phyloP scores from a whole-genome alignment of 1,139 yeast genomes.

The Yamadazyma friedrichii region DNA sequence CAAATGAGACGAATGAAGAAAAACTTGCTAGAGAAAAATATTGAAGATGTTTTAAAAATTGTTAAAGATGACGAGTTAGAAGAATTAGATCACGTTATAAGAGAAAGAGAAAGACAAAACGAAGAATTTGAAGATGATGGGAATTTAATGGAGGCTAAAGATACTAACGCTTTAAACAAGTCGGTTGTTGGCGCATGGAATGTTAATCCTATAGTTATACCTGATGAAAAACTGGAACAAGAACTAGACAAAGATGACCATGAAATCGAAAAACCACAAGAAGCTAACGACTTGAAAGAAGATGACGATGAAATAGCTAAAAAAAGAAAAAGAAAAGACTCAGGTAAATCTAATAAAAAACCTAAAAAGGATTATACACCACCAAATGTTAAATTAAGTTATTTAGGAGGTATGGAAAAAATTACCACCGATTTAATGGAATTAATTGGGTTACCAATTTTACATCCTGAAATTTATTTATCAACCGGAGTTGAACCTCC shows the following conservation, averaged over 20 bases:
- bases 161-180: constrained; percentile 68
- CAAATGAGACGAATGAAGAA: constrained; percentile 69
- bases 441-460: constrained; percentile 83
- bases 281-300: constrained; percentile 11
- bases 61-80: constrained; percentile 43
- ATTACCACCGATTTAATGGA: constrained; percentile 85
- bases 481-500: constrained; percentile 96
- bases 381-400: constrained; percentile 63
- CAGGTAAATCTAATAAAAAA: constrained; percentile 28
- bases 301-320: constrained; percentile 14
- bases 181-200: constrained; percentile 73
- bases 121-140: constrained; percentile 47
- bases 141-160: constrained; percentile 59
- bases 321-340: constrained; percentile 31
- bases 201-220: constrained; percentile 10
- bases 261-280: neutral
- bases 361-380: constrained; percentile 64
- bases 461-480: constrained; percentile 87
- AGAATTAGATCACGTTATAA: constrained; percentile 34
- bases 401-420: constrained; percentile 87
- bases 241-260: neutral
- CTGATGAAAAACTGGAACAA: constrained; percentile 5
- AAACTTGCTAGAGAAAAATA: constrained; percentile 50
- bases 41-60: constrained; percentile 53
- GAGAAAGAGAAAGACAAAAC: constrained; percentile 31